Conservation (phyloP, 768 basidiomycete genomes). For the Pholiota molesta region DNA sequence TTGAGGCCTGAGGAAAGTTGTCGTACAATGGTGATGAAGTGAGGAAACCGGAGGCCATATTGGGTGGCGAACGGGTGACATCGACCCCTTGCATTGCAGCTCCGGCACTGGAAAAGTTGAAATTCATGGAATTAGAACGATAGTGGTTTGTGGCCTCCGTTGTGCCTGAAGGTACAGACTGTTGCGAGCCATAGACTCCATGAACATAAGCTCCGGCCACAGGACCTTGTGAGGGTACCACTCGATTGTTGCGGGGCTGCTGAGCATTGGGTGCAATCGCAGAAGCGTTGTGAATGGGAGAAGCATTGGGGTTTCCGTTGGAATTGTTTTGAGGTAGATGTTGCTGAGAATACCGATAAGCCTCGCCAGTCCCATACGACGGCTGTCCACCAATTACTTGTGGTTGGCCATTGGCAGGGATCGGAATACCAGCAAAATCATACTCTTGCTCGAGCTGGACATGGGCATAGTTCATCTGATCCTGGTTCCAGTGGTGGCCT, state of each 20-base stretch:
- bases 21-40: not conserved
- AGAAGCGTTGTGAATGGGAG: slow-evolving; percentile 28
- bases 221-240: slow-evolving; percentile 14
- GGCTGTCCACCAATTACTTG: slow-evolving; percentile 24
- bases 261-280: slow-evolving; percentile 16
- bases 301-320: slow-evolving; percentile 14
- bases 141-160: slow-evolving; percentile 7
- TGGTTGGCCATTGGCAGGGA: slow-evolving; percentile 16
- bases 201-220: slow-evolving; percentile 16
- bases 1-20: slow-evolving; percentile 23
- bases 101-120: slow-evolving; percentile 13
- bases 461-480: slow-evolving; percentile 26
- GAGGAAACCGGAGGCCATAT: not conserved
- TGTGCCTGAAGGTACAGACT: slow-evolving; percentile 7
- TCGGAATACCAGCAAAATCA: slow-evolving; percentile 27
- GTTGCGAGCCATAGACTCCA: slow-evolving; percentile 17
- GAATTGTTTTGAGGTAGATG: slow-evolving; percentile 7
- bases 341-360: slow-evolving; percentile 19
- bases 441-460: slow-evolving; percentile 39
- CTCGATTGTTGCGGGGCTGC: slow-evolving; percentile 22
- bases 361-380: slow-evolving; percentile 14
- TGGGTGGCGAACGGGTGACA: not conserved
- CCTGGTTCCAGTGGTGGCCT: slow-evolving; percentile 29
- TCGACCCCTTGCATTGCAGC: slow-evolving; percentile 1
- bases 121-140: slow-evolving; percentile 18